Conservation (phyloP, 2,329 filamentous ascomycete species). For the Paecilomyces sp. region DNA sequence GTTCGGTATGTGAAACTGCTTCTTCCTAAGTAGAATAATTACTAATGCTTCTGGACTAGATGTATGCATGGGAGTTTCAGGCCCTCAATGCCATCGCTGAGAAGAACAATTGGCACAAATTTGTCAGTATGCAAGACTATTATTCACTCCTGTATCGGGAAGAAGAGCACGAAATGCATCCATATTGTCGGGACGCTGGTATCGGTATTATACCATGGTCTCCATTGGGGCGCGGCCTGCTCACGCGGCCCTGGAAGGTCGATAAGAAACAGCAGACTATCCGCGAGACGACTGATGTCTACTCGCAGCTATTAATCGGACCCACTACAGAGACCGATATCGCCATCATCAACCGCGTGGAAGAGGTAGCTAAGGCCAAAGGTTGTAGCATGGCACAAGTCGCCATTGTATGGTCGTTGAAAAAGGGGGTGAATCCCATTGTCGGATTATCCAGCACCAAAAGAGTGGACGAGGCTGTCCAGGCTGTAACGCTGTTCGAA, state of each 20-base stretch:
- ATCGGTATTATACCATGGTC: conserved; percentile 35
- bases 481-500: conserved; percentile 42
- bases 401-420: conserved; percentile 56
- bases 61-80: conserved; percentile 48
- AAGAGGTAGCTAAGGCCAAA: conserved; percentile 53
- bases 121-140: conserved; percentile 47
- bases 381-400: conserved; percentile 58
- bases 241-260: conserved; percentile 39
- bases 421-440: conserved; percentile 51
- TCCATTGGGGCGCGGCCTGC: conserved; percentile 37
- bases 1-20: conserved; percentile 17
- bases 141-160: conserved; percentile 42
- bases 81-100: conserved; percentile 43
- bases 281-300: conserved; percentile 36
- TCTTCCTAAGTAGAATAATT: too few relatives aligned
- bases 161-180: conserved; percentile 42
- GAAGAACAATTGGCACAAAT: conserved; percentile 42
- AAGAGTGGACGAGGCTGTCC: conserved; percentile 56
- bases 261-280: conserved; percentile 23
- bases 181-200: conserved; percentile 31
- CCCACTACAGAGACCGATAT: conserved; percentile 38
- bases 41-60: conserved; percentile 18
- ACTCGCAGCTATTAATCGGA: too few relatives aligned
- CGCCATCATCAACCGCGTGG: conserved; percentile 48
- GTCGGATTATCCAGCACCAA: conserved; percentile 53